Evolutionary conservation across 2,329 filamentous ascomycete genomes (phyloP).

Genomic region (Exophiala spinifera): DNA sequence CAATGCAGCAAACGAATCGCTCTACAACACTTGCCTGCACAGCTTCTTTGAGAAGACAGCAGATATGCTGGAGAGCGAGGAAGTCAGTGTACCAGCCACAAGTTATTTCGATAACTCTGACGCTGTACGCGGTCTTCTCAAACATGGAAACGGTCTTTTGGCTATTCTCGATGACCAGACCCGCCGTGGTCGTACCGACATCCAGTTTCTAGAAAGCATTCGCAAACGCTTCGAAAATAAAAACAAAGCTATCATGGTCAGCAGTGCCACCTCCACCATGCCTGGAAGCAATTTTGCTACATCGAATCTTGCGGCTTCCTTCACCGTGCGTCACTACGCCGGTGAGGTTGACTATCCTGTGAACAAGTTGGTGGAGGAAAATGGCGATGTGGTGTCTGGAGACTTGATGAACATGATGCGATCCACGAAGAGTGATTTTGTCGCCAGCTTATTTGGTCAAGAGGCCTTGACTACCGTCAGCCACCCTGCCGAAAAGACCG

Average conservation of each 20-base stretch:
- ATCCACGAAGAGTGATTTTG: slow-evolving; percentile 81
- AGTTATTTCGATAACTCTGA: slow-evolving; percentile 99
- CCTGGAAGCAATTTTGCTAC: slow-evolving; percentile 89
- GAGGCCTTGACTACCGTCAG: slow-evolving; percentile 87
- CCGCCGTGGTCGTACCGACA: slow-evolving; percentile 79
- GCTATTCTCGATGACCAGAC: slow-evolving; percentile 97
- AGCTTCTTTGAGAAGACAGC: slow-evolving; percentile 95
- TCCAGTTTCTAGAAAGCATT: slow-evolving; percentile 85
- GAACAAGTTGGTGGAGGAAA: slow-evolving; percentile 85
- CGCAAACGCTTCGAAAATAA: slow-evolving; percentile 92
- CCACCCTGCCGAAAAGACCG: slow-evolving; percentile 85
- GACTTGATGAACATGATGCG: slow-evolving; percentile 94
- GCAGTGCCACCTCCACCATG: slow-evolving; percentile 69
- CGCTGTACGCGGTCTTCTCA: slow-evolving; percentile 85
- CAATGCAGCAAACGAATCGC: slow-evolving; percentile 86
- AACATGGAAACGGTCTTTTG: slow-evolving; percentile 85
- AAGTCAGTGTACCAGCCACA: slow-evolving; percentile 82
- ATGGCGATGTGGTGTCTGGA: slow-evolving; percentile 91
- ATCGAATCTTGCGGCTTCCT: slow-evolving; percentile 73
- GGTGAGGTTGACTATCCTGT: slow-evolving; percentile 94
- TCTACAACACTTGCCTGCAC: slow-evolving; percentile 91
- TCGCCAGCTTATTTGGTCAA: slow-evolving; percentile 89
- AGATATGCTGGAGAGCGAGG: slow-evolving; percentile 89
- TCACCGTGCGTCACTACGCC: slow-evolving; percentile 92
- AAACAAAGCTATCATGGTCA: slow-evolving; percentile 82